A percentile compares a stretch with the other conserved stretches of the same genome.
phyloP scores from a whole-genome alignment of 2,329 filamentous ascomycete species.

The Emergomyces africanus region DNA sequence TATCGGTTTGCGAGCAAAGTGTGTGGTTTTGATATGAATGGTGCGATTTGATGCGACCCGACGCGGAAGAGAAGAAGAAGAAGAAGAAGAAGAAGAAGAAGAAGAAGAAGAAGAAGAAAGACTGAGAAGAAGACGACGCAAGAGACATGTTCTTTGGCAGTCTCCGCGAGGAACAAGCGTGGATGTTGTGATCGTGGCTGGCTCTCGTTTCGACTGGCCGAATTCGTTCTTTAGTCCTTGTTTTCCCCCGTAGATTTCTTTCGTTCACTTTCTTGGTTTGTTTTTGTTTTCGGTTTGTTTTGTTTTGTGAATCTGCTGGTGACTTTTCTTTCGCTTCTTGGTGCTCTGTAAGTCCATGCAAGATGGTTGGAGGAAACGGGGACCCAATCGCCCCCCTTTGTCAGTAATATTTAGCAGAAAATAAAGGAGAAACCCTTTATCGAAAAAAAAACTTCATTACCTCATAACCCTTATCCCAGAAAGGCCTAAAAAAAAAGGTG shows the following conservation, averaged over 20 bases:
- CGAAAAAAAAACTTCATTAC: slow-evolving; percentile 16
- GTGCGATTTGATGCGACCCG: background rate
- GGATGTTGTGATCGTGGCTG: slow-evolving; percentile 62
- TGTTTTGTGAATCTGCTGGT: background rate
- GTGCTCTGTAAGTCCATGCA: too few relatives aligned
- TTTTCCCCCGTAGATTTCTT: too few relatives aligned
- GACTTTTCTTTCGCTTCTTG: too few relatives aligned
- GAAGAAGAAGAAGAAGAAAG: slow-evolving; percentile 13
- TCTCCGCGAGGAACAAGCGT: slow-evolving; percentile 26
- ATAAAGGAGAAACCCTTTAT: background rate
- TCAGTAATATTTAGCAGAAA: background rate
- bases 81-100: slow-evolving; percentile 18
- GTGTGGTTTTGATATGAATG: too few relatives aligned
- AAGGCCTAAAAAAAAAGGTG: background rate
- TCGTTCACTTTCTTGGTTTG: too few relatives aligned
- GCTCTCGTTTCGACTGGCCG: slow-evolving; percentile 13
- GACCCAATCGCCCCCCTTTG: background rate
- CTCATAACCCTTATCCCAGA: slow-evolving; percentile 11
- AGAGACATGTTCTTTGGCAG: background rate
- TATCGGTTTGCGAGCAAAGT: slow-evolving; percentile 19
- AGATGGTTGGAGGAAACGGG: too few relatives aligned
- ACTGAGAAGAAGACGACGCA: slow-evolving; percentile 1
- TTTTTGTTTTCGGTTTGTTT: too few relatives aligned
- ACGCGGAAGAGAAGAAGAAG: too few relatives aligned
- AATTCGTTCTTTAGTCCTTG: too few relatives aligned